A percentile compares a stretch with the other conserved stretches of the same genome.
Evolutionary conservation across 83 land plant genomes (phyloP).

Genomic region (Diphasiastrum complanatum): DNA sequence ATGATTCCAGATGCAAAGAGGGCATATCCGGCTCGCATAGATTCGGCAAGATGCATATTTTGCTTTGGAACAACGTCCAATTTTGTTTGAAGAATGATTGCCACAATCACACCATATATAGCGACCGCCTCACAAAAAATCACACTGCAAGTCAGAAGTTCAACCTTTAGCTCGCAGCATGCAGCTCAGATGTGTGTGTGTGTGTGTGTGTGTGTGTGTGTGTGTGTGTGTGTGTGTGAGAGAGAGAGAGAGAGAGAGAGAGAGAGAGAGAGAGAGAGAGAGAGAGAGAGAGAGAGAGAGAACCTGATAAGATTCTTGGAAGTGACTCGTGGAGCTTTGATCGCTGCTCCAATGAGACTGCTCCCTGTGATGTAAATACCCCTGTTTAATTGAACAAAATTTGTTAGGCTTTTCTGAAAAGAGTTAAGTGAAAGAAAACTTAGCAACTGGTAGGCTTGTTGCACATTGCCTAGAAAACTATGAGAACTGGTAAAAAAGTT

Average conservation of each 20-base stretch:
- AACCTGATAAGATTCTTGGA: constrained; percentile 88
- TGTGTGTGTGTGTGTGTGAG: neutral
- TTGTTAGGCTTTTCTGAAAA: no score
- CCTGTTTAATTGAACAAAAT: constrained; percentile 25
- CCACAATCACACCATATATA: constrained; percentile 96
- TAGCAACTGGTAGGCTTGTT: no score
- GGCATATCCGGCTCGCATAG: constrained; percentile 91
- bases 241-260: neutral
- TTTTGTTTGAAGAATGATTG: constrained; percentile 93
- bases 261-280: neutral
- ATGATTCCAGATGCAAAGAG: constrained; percentile 94
- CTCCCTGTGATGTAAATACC: constrained; percentile 80
- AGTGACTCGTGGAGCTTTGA: constrained; percentile 81
- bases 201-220: no score
- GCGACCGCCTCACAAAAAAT: constrained; percentile 99
- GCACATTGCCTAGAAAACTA: no score
- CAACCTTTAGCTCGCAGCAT: no score
- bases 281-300: no score
- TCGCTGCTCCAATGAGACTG: constrained; percentile 83
- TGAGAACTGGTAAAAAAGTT: no score
- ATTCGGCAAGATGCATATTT: constrained; percentile 53
- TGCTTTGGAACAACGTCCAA: constrained; percentile 63
- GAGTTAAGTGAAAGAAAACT: no score
- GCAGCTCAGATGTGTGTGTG: neutral
- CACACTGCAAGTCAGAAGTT: constrained; percentile 52